phyloP scores from a whole-genome alignment of 2,329 filamentous ascomycete genomes.

The Thermothelomyces thermophilus region DNA sequence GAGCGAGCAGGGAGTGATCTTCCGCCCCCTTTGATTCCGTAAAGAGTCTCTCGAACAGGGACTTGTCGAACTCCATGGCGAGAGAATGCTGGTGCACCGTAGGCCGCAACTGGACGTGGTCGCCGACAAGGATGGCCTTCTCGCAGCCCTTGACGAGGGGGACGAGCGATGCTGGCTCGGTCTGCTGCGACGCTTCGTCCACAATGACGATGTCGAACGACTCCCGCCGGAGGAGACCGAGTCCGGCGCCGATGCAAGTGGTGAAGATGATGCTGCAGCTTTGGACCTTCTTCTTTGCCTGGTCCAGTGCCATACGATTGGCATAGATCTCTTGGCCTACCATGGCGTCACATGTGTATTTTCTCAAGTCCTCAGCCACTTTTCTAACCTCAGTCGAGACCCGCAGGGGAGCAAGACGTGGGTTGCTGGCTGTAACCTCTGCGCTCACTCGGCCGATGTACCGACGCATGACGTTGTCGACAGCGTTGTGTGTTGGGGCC shows the following conservation, averaged over 20 bases:
- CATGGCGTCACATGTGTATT: conserved; percentile 33
- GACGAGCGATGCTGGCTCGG: conserved; percentile 36
- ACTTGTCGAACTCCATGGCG: conserved; percentile 34
- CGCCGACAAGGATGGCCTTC: conserved; percentile 39
- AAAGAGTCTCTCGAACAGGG: conserved; percentile 39
- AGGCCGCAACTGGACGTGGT: conserved; percentile 41
- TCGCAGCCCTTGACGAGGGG: conserved; percentile 37
- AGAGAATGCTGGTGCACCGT: conserved; percentile 34
- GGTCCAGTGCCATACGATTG: conserved; percentile 27
- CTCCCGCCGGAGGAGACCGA: conserved; percentile 36
- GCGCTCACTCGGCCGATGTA: conserved; percentile 24
- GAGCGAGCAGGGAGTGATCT: not conserved
- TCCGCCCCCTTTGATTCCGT: not conserved
- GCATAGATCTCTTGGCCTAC: conserved; percentile 27
- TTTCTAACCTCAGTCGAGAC: conserved; percentile 32
- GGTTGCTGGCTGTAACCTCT: not conserved
- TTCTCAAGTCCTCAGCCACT: conserved; percentile 30
- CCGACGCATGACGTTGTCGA: conserved; percentile 37
- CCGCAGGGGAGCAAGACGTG: conserved; percentile 18
- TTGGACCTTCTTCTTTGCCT: conserved; percentile 34
- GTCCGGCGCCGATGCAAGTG: conserved; percentile 37
- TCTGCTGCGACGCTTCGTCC: conserved; percentile 42
- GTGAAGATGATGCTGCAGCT: conserved; percentile 36
- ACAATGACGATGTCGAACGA: conserved; percentile 37
- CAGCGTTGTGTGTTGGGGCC: conserved; percentile 40